These are phyloP conservation scores for Plectosphaerella cucumerina DNA, from an alignment of 2,329 filamentous ascomycete species.

Conservation along the genomic window DNA sequence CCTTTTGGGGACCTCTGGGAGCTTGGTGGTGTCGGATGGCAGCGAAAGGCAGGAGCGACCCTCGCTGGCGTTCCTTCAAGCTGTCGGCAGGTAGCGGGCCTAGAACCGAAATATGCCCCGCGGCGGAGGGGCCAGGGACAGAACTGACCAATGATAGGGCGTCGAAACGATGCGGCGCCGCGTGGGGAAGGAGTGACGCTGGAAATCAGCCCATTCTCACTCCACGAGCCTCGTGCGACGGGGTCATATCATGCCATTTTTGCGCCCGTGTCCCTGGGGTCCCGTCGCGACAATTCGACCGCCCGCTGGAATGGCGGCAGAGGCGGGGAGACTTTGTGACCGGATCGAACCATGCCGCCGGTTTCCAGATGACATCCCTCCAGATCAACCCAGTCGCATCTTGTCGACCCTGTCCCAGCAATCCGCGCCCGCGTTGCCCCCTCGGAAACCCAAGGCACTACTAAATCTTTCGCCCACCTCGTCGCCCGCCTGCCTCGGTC, in stretches of 20 bases:
- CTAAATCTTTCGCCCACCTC: neutral
- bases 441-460: neutral
- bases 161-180: neutral
- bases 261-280: neutral
- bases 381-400: no score
- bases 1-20: no score
- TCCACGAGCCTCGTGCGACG: conserved; percentile 2
- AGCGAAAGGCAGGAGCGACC: no score
- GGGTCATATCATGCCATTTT: conserved; percentile 5
- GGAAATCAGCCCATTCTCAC: conserved; percentile 6
- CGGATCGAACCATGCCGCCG: neutral
- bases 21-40: no score
- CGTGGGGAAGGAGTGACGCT: conserved; percentile 3
- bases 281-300: neutral
- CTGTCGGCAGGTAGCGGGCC: neutral
- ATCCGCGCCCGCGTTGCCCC: no score
- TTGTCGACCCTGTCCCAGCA: no score
- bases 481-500: neutral
- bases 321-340: neutral
- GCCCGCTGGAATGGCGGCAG: neutral
- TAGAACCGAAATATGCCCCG: neutral
- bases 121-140: neutral
- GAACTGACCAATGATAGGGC: neutral
- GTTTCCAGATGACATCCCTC: neutral
- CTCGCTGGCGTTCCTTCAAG: no score